Evolutionary conservation across 257 asterid species (phyloP), one percentile per base, ranked within the genome.

Genomic region (Salvia rosmarinus): DNA sequence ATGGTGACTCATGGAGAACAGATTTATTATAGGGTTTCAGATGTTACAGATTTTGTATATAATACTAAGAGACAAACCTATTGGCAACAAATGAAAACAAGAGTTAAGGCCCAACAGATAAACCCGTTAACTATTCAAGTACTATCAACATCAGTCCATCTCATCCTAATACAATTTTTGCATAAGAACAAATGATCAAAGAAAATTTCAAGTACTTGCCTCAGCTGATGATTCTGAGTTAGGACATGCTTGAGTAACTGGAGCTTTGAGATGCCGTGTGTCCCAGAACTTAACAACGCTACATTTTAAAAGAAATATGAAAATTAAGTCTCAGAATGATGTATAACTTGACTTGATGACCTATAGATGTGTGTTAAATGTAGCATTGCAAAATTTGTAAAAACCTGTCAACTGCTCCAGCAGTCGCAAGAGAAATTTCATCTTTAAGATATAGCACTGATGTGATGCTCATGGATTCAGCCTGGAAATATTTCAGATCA

Each of bases 391-490:
- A 64, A 50, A 40, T 28, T 65, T 60, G 23, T 64, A 40, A 34
- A 46, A 40, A 91, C 99, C 97, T 91, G 88, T 91, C 97, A 75
- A 90, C 97, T 79, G 97, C 99, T 79, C 99, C 99, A 58, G 98
- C 98, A 66, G 96, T 89, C 42, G 98, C 97, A 77, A 91, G 51
- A 59, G 97, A 83, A 40, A 88, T 76, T 78, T 83, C 97, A 74
- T 91, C 99, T 74, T 86, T 95, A 66, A 95, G 92, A 79, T 78
- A 87, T 25, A 95, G 95, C 68, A 91, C 97, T 20, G 98, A 91
- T 42, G 99, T 91, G 77, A 95, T 86, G 80, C 97, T 89, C 87
- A 61, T 84, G 37, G 97, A 77, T 64, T 85, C 87, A 77, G 88
- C 87, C 98, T 89, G 56, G 39, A 82, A 64, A 54, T 16, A 75